Evolutionary conservation across 305 asterid genomes (phyloP).

Genomic region (Salvia sclarea): DNA sequence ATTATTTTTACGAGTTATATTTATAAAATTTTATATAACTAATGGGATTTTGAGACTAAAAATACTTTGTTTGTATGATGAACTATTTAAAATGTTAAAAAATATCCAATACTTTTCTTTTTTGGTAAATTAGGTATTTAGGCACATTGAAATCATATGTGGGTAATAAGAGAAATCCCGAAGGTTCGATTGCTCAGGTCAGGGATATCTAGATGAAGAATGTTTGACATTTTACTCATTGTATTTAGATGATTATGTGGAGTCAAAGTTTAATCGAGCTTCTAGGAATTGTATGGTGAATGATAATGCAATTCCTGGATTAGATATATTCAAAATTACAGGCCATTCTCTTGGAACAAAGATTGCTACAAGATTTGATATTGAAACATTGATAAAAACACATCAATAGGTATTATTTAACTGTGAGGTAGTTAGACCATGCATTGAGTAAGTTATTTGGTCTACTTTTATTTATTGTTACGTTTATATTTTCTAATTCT

Average conservation of each 20-base stretch:
- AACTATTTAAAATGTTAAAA: too few relatives aligned
- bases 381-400: background rate
- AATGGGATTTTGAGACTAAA: too few relatives aligned
- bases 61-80: too few relatives aligned
- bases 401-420: background rate
- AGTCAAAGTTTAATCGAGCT: background rate
- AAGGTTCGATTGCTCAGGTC: conserved; percentile 17
- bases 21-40: background rate
- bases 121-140: background rate
- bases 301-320: background rate
- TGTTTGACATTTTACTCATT: background rate
- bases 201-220: conserved; percentile 4
- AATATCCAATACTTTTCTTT: background rate
- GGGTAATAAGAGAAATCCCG: background rate
- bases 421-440: background rate
- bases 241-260: conserved; percentile 13
- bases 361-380: background rate
- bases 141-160: conserved; percentile 13
- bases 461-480: background rate
- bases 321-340: background rate
- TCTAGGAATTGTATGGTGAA: background rate
- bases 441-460: background rate
- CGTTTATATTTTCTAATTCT: background rate
- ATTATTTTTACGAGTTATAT: background rate
- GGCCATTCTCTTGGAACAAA: conserved; percentile 14